Base-by-base conservation (phyloP, 2,329 filamentous ascomycete genomes). In the Tympanopsis confertula region DNA sequence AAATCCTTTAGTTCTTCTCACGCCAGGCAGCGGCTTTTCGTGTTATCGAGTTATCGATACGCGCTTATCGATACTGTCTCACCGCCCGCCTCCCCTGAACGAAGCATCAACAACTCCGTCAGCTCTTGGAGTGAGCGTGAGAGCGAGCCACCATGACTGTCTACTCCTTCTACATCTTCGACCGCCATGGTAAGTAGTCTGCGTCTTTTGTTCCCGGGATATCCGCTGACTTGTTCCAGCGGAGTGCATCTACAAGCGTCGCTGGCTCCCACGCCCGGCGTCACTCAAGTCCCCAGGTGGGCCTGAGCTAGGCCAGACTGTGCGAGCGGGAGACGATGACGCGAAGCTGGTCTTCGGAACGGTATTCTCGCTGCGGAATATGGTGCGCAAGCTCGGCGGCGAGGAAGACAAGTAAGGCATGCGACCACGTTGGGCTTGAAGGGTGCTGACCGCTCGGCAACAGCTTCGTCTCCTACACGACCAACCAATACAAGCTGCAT, bases 111-210 rank as follows among this genome's bases (percentile, higher is more conserved):
- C 24, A n/a, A 29, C 24, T 29, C 24, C 24, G 24, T 29, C 12
- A 12, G 12, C 12, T 12, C 12, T 12, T 12, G n/a, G 12, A n/a
- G 24, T 12, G 12, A 12, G n/a, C 24, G 36, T 17, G 13, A 28
- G 28, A 26, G 15, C 13, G 18, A 17, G 38, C 47, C 58, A 66
- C 50, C 55, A 96, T 98, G 91, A 80, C 83, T 43, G 84, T 96
- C 60, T 96, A 93, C 65, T 88, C 87, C 42, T 94, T 98, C 65
- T 94, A 94, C 70, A 95, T 98, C 56, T 98, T 98, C 59, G 91
- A 98, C 65, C 82, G 91, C 47, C 91, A 98, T 63, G 94, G 91
- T 95, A 71, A 56, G 74, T 53, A 36, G 4, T 26, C 19, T 19
- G 15, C 35, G 22, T 24, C 28, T 28, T 35, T 33, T 29, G 19